Percentiles rank a stretch among this genome's conserved stretches.
Conservation (phyloP, 768 basidiomycete genomes). For the Lyophyllum decastes region DNA sequence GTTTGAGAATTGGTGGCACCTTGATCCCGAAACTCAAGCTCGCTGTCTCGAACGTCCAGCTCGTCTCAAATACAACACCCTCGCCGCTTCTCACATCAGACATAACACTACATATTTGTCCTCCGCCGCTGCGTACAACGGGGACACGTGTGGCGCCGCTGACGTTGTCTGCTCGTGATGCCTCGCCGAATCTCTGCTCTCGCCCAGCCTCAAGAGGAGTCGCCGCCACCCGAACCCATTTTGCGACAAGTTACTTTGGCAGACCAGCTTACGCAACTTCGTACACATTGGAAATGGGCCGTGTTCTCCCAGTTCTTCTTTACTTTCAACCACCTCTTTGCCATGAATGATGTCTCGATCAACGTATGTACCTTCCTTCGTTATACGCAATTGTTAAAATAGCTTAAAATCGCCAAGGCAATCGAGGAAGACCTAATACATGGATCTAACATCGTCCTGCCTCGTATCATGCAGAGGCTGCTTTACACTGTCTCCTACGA, state of each 20-base stretch:
- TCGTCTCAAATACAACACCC: slow-evolving; percentile 3
- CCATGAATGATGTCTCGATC: slow-evolving; percentile 70
- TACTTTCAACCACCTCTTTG: slow-evolving; percentile 76
- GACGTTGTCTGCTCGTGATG: slow-evolving; percentile 35
- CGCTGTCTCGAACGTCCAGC: slow-evolving; percentile 13
- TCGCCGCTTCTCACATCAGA: not conserved
- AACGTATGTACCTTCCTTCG: slow-evolving; percentile 41
- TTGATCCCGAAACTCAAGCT: slow-evolving; percentile 16
- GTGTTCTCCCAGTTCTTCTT: slow-evolving; percentile 89
- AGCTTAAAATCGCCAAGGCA: slow-evolving; percentile 46
- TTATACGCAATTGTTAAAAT: slow-evolving; percentile 5
- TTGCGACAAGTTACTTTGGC: slow-evolving; percentile 23
- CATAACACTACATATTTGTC: not conserved
- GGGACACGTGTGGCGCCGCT: slow-evolving; percentile 11
- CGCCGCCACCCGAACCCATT: slow-evolving; percentile 28
- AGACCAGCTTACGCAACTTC: slow-evolving; percentile 53
- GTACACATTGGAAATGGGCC: slow-evolving; percentile 91
- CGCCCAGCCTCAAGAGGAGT: slow-evolving; percentile 28
- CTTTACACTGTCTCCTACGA: slow-evolving; percentile 78
- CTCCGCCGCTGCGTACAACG: not conserved
- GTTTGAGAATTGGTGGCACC: slow-evolving; percentile 15
- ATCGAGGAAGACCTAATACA: slow-evolving; percentile 75
- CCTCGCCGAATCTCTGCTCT: slow-evolving; percentile 57
- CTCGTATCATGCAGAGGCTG: slow-evolving; percentile 75
- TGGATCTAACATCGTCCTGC: slow-evolving; percentile 59